Percentiles rank a stretch among this genome's conserved stretches.
phyloP scores from a whole-genome alignment of 345 rosid species.

The Pistacia integerrima region DNA sequence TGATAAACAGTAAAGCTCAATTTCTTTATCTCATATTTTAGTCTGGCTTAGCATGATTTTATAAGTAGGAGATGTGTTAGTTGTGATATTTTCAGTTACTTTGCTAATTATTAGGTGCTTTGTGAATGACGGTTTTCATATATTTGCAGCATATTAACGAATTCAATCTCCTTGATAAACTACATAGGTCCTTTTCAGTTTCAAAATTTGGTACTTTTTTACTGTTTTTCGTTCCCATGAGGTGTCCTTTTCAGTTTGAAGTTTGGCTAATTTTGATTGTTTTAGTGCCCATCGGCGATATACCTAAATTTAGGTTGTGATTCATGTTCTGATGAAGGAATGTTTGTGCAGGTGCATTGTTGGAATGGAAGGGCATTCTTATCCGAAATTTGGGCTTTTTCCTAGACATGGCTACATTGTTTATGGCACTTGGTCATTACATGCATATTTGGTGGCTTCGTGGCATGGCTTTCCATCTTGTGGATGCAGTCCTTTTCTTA shows the following conservation, averaged over 20 bases:
- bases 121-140: background rate
- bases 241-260: background rate
- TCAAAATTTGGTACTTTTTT: background rate
- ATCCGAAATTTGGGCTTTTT: constrained; percentile 88
- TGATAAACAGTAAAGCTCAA: background rate
- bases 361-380: constrained; percentile 94
- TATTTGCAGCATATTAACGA: background rate
- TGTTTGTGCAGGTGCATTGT: constrained; percentile 67
- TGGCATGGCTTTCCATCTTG: constrained; percentile 94
- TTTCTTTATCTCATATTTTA: background rate
- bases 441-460: constrained; percentile 93
- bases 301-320: background rate
- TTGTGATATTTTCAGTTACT: background rate
- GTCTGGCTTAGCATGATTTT: background rate
- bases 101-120: constrained; percentile 10
- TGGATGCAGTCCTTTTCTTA: constrained; percentile 85
- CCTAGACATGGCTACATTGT: constrained; percentile 88
- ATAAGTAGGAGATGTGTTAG: background rate
- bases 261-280: background rate
- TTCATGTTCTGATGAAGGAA: constrained; percentile 19
- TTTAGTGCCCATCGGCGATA: background rate
- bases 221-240: too few relatives aligned
- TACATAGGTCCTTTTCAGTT: background rate
- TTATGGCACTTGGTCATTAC: constrained; percentile 95
- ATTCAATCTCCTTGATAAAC: background rate